Conservation (phyloP, 2,329 filamentous ascomycete genomes). For the Colletotrichum ledebouriae region DNA sequence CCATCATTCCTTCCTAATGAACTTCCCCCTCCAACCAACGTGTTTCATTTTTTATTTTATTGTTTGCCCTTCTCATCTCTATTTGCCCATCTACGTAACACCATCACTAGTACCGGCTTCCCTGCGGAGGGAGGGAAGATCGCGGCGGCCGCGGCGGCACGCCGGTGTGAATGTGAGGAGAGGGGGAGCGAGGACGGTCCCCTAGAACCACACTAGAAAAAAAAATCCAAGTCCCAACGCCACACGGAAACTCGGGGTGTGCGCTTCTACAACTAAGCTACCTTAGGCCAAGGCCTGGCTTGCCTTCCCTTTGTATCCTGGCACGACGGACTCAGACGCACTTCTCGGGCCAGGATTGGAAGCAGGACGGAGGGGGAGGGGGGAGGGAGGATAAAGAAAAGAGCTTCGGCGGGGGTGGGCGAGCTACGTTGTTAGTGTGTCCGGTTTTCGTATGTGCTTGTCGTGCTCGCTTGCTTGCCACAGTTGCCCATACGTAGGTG, state of each 20-base stretch:
- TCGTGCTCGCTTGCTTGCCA: too few species aligned
- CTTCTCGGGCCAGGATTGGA: constrained; percentile 22
- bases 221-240: too few species aligned
- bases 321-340: constrained; percentile 33
- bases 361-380: not conserved
- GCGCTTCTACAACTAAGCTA: too few species aligned
- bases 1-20: not conserved
- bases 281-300: too few species aligned
- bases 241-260: too few species aligned
- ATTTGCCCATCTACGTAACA: not conserved
- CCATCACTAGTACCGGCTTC: not conserved
- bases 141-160: not conserved
- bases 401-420: not conserved
- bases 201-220: too few species aligned
- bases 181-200: too few species aligned
- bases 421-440: not conserved
- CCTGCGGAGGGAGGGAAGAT: not conserved
- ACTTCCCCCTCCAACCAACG: not conserved
- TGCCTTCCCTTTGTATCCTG: constrained; percentile 1
- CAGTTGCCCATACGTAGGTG: too few species aligned
- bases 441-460: too few species aligned
- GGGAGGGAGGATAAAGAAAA: not conserved
- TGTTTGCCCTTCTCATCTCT: not conserved
- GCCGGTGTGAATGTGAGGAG: too few species aligned
- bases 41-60: not conserved